A percentile compares a stretch with the other conserved stretches of the same genome.
Evolutionary conservation across 768 basidiomycete species (phyloP).

Genomic region (Rhodocollybia butyracea): DNA sequence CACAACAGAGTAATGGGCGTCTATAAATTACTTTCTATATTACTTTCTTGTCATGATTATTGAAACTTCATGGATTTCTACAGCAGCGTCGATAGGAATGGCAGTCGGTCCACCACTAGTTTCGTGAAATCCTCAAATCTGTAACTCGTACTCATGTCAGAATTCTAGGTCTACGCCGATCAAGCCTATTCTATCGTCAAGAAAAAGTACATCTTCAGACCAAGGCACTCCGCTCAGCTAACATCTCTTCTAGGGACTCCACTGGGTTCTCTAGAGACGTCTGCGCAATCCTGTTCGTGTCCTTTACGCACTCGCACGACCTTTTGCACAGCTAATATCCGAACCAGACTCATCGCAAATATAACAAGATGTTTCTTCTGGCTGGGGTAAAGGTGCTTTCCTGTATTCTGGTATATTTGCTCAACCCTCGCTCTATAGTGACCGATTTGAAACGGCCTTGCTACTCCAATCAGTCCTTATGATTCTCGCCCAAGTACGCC

Average conservation of each 20-base stretch:
- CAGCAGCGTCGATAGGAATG: slow-evolving; percentile 72
- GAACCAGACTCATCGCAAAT: slow-evolving; percentile 68
- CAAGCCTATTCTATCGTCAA: slow-evolving; percentile 78
- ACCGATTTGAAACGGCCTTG: slow-evolving; percentile 72
- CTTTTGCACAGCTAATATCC: background rate
- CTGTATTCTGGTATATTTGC: background rate
- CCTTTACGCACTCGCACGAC: background rate
- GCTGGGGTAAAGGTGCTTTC: slow-evolving; percentile 50
- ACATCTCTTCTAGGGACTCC: slow-evolving; percentile 52
- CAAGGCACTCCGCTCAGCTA: slow-evolving; percentile 4
- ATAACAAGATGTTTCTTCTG: slow-evolving; percentile 91
- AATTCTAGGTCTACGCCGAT: slow-evolving; percentile 68
- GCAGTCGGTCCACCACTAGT: slow-evolving; percentile 78
- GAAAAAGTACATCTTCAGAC: slow-evolving; percentile 46
- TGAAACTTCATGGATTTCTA: slow-evolving; percentile 55
- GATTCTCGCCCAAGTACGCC: slow-evolving; percentile 75
- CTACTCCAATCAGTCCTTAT: slow-evolving; percentile 82
- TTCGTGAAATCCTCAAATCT: slow-evolving; percentile 11
- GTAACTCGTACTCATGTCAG: background rate
- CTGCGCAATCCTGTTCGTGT: slow-evolving; percentile 72
- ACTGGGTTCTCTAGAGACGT: slow-evolving; percentile 86
- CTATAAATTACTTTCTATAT: background rate
- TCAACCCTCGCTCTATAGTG: slow-evolving; percentile 25
- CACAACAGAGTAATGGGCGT: background rate
- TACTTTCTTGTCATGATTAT: background rate